Conservation (phyloP, 192 early-diverging fungal species). For the Backusella psychrophila region DNA sequence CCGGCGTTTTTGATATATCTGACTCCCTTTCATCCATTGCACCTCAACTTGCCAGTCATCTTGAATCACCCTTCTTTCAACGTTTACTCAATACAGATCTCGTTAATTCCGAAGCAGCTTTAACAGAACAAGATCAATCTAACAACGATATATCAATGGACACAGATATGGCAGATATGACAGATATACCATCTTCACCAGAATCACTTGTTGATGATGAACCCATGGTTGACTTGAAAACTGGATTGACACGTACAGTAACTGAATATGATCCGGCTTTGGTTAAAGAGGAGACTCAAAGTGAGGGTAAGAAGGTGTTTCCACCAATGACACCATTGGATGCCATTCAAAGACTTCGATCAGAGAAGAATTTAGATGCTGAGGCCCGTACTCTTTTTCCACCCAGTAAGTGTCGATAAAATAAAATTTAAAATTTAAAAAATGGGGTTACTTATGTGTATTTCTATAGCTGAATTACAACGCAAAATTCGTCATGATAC, state of each 20-base stretch:
- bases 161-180: not conserved
- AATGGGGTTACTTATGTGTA: not conserved
- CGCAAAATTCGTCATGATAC: constrained; percentile 28
- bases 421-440: not conserved
- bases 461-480: constrained; percentile 28
- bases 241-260: constrained; percentile 7
- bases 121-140: not conserved
- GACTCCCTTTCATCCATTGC: constrained; percentile 3
- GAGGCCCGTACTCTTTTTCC: constrained; percentile 2
- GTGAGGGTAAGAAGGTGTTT: constrained; percentile 8
- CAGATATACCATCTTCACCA: not conserved
- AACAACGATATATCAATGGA: not conserved
- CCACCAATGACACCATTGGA: constrained; percentile 32
- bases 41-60: constrained; percentile 23
- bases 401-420: constrained; percentile 15
- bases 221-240: constrained; percentile 2
- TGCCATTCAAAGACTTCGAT: constrained; percentile 14
- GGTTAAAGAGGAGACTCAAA: not conserved
- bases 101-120: not conserved
- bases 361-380: constrained; percentile 8
- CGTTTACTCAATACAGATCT: constrained; percentile 17
- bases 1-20: constrained; percentile 6
- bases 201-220: not conserved
- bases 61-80: constrained; percentile 26
- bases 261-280: not conserved